Percentiles rank a stretch among this genome's conserved stretches.
Evolutionary conservation across 2,329 filamentous ascomycete genomes (phyloP).

Genomic region (Sporothrix luriei): DNA sequence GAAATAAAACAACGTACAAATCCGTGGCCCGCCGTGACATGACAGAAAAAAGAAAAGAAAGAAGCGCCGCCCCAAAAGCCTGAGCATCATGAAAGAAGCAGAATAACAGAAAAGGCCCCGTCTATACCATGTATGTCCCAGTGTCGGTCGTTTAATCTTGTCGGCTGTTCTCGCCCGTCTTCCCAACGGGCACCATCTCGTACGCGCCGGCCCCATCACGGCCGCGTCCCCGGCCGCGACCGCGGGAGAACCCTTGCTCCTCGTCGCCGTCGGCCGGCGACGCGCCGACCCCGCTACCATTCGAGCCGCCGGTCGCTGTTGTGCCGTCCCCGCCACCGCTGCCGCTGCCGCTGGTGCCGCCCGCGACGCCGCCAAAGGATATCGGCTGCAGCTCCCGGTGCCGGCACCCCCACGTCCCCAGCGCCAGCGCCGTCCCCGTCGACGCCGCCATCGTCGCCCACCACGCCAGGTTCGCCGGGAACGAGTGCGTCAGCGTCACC

Average conservation of each 20-base stretch:
- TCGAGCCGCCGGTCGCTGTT: too few relatives aligned
- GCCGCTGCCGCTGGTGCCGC: conserved; percentile 34
- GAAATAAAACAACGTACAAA: not conserved
- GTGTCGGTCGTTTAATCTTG: conserved; percentile 13
- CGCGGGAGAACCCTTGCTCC: conserved; percentile 55
- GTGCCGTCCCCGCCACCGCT: conserved; percentile 36
- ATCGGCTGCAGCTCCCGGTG: conserved; percentile 89
- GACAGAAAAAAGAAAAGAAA: not conserved
- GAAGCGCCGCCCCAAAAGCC: not conserved
- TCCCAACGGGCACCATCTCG: conserved; percentile 63
- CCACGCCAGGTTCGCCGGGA: conserved; percentile 83
- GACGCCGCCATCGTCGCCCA: conserved; percentile 66
- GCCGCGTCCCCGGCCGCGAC: conserved; percentile 55
- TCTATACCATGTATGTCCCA: not conserved
- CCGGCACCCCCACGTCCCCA: conserved; percentile 88
- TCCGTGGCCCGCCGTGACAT: not conserved
- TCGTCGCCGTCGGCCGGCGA: conserved; percentile 44
- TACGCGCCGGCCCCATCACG: conserved; percentile 62
- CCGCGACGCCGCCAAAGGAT: conserved; percentile 68
- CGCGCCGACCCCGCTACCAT: too few relatives aligned
- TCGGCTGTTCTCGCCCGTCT: conserved; percentile 37
- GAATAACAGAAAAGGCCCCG: not conserved
- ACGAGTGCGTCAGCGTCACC: conserved; percentile 67
- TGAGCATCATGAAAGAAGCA: not conserved
- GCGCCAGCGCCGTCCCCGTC: conserved; percentile 51